Evolutionary conservation across 2,329 filamentous ascomycete genomes (phyloP), one percentile per base, ranked within the genome.

Genomic region (Aureobasidium musti): DNA sequence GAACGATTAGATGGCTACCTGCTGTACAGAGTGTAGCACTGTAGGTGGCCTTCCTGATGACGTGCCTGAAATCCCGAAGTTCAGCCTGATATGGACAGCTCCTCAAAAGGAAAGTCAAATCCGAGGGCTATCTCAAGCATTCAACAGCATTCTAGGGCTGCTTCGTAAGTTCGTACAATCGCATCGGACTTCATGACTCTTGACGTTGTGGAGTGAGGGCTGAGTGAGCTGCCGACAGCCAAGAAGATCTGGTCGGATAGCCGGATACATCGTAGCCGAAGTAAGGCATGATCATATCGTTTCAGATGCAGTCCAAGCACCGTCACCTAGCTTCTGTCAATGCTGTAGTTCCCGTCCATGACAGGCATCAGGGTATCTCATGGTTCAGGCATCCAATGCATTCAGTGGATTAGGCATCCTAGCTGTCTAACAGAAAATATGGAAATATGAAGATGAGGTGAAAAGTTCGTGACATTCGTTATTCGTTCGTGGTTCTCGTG

Each of bases 301-400:
- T 45, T 59, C 54, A 59, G 8, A 39, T 21, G 39, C 54, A 59
- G 54, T 59, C 54, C 39, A 59, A 59, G 54, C 54, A 59, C 54
- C 28, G 28, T 8, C 37, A n/a, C 2, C 37, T 57, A 59, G 39
- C 26, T 59, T 19, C 54, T 59, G 54, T 59, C 54, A 59, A 45
- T n/a, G 2, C 39, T n/a, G 33, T 59, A 59, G 54, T 26, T 59
- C 43, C 37, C 54, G 54, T 59, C 11, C 37, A 33, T 45, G 54
- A 59, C 54, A 59, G 54, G 7, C n/a, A 30, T 5, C 54, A 59
- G 54, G 39, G 54, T 59, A 59, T 26, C n/a, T 59, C 37, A 45
- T 21, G 26, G 54, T 30, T 59, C 39, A 59, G 54, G 54, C 54
- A 19, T 4, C 54, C 54, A 21, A 33, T 5, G 5, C 0, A 6